Conservation (phyloP, 2,329 filamentous ascomycete species). For the Paracorniculantispora psalliotae region DNA sequence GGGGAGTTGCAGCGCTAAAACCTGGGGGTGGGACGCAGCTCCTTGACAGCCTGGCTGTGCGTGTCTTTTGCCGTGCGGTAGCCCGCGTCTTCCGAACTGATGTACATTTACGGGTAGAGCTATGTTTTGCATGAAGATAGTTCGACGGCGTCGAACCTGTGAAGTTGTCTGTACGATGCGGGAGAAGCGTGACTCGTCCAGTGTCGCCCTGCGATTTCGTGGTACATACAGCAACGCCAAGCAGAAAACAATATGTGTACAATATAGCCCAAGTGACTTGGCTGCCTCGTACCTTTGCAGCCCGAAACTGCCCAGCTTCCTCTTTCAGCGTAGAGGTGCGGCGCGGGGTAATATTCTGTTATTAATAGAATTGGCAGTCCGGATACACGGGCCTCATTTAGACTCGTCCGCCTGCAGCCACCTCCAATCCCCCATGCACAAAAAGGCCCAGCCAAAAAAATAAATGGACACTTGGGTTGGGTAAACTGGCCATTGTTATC, state of each 20-base stretch:
- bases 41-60: too few relatives aligned
- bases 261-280: too few relatives aligned
- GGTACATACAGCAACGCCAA: too few relatives aligned
- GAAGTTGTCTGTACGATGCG: too few relatives aligned
- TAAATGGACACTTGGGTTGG: background rate
- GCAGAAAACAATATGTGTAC: too few relatives aligned
- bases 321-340: background rate
- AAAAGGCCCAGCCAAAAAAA: background rate
- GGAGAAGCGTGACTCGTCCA: too few relatives aligned
- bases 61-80: too few relatives aligned
- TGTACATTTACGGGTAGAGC: too few relatives aligned
- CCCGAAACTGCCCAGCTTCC: background rate
- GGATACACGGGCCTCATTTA: background rate
- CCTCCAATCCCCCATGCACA: background rate
- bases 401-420: background rate
- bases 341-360: slow-evolving; percentile 6
- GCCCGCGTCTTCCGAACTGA: background rate
- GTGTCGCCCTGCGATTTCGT: too few relatives aligned
- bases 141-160: too few relatives aligned
- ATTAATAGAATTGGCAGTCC: slow-evolving; percentile 1
- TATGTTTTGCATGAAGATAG: background rate
- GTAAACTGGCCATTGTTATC: background rate
- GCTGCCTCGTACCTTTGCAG: background rate
- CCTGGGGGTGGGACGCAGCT: slow-evolving; percentile 17
- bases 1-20: slow-evolving; percentile 14